Conservation (phyloP, 2,329 filamentous ascomycete species). For the Cercospora janseana region DNA sequence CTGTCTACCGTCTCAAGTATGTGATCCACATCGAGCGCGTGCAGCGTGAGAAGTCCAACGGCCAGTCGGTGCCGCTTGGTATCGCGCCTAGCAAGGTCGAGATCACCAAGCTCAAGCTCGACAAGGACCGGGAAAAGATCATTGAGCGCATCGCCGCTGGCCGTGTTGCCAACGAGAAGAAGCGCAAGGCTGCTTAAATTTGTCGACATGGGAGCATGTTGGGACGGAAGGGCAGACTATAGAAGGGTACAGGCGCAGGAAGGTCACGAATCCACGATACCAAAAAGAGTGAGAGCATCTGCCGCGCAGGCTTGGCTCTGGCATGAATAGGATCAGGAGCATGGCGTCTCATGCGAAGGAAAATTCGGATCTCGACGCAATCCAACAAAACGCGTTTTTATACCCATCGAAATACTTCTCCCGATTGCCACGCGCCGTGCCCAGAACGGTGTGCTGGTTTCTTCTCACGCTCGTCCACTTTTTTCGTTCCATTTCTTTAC, state of each 20-base stretch:
- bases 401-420: constrained; percentile 8
- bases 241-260: constrained; percentile 13
- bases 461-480: constrained; percentile 4
- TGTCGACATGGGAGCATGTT: constrained; percentile 7
- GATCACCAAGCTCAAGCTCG: constrained; percentile 98
- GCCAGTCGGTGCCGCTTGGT: constrained; percentile 91
- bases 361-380: constrained; percentile 13
- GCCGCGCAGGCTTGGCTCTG: constrained; percentile 2
- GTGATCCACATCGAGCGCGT: constrained; percentile 96
- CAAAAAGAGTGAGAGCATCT: constrained; percentile 5
- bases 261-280: constrained; percentile 11
- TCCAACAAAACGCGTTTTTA: constrained; percentile 18
- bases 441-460: constrained; percentile 16
- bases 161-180: constrained; percentile 65
- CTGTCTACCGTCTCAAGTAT: constrained; percentile 98
- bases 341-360: constrained; percentile 7
- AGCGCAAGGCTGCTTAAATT: constrained; percentile 41
- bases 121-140: constrained; percentile 90
- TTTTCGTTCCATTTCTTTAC: constrained; percentile 25
- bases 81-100: constrained; percentile 96
- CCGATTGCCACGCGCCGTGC: constrained; percentile 9
- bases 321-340: constrained; percentile 7
- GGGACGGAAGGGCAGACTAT: constrained; percentile 14
- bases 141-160: constrained; percentile 80
- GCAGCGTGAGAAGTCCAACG: constrained; percentile 93